Evolutionary conservation across 2,329 filamentous ascomycete species (phyloP).

Genomic region (Fusarium sacchari): DNA sequence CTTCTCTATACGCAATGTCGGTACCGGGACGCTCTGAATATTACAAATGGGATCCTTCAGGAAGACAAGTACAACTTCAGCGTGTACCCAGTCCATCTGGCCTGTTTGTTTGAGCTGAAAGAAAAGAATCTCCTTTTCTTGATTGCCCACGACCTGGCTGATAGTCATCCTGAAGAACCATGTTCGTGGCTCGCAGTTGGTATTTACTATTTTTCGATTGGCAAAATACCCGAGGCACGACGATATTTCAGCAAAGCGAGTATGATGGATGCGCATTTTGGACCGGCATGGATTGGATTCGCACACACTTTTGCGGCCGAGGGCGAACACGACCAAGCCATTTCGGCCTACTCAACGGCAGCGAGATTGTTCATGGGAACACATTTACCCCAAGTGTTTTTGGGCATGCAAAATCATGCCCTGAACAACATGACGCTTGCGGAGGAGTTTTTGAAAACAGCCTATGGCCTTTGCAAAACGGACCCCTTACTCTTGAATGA

Average conservation of each 20-base stretch:
- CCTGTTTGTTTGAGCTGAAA: conserved; percentile 87
- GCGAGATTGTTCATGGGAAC: conserved; percentile 96
- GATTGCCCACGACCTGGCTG: conserved; percentile 90
- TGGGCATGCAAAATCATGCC: conserved; percentile 98
- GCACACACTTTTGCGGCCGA: conserved; percentile 98
- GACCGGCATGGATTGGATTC: conserved; percentile 98
- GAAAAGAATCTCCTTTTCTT: conserved; percentile 91
- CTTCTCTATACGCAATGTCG: conserved; percentile 94
- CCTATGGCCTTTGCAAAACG: conserved; percentile 82
- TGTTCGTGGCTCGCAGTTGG: conserved; percentile 95
- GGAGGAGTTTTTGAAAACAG: conserved; percentile 92
- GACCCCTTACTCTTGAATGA: conserved; percentile 95
- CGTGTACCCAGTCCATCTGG: conserved; percentile 90
- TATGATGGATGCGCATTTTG: conserved; percentile 97
- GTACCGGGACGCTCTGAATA: conserved; percentile 84
- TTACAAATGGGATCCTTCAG: conserved; percentile 85
- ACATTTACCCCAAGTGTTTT: conserved; percentile 92
- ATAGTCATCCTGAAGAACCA: conserved; percentile 89
- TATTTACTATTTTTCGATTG: conserved; percentile 90
- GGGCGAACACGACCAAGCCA: conserved; percentile 97
- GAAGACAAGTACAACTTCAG: conserved; percentile 89
- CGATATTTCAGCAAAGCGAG: conserved; percentile 97
- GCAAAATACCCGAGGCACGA: conserved; percentile 90
- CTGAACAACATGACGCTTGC: conserved; percentile 95
- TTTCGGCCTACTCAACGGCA: conserved; percentile 96